Evolutionary conservation across 768 basidiomycete species (phyloP), one percentile per base, ranked within the genome.

Genomic region (Obba rivulosa): DNA sequence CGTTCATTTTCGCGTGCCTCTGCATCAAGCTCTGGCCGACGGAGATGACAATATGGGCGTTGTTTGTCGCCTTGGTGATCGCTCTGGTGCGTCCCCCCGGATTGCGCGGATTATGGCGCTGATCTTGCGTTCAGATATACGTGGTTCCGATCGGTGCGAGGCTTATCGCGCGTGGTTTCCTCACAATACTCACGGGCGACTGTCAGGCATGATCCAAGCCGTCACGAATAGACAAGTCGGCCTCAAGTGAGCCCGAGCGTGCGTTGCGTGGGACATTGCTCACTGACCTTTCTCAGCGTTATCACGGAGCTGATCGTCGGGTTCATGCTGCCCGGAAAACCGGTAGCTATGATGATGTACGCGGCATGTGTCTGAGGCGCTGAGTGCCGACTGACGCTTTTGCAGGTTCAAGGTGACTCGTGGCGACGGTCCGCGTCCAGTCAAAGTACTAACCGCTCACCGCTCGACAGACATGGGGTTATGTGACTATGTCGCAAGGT

Each of bases 191-290:
- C 36, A 31, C 25, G 16, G 37, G n/a, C 5, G 9, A 8, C 34
- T 3, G 8, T 17, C 46, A 52, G 57, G 58, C 18, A 81, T 87
- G 79, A 86, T 89, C 46, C 80, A 87, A 55, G 85, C 85, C 1
- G 77, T 87, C 45, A 89, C 87, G 23, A 89, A 89, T 59, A 78
- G 83, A 53, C 83, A 87, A 62, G 73, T 87, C 41, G 84, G 73
- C 57, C 60, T 77, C 4, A 77, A 75, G 64, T 66, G 64, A 39
- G 68, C 62, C 11, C 55, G 60, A 61, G 58, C 23, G 24, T 22
- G 35, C 42, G 28, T 48, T 46, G 11, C 37, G 25, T 35, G 38
- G 18, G 11, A 7, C 17, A n/a, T 36, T 14, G 41, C 22, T 42
- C 5, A 42, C 4, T 22, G 14, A 8, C 2, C 17, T 13, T 3